Evolutionary conservation across 2,329 filamentous ascomycete species (phyloP), one percentile per base, ranked within the genome.

Genomic region (Aureobasidium sp.): DNA sequence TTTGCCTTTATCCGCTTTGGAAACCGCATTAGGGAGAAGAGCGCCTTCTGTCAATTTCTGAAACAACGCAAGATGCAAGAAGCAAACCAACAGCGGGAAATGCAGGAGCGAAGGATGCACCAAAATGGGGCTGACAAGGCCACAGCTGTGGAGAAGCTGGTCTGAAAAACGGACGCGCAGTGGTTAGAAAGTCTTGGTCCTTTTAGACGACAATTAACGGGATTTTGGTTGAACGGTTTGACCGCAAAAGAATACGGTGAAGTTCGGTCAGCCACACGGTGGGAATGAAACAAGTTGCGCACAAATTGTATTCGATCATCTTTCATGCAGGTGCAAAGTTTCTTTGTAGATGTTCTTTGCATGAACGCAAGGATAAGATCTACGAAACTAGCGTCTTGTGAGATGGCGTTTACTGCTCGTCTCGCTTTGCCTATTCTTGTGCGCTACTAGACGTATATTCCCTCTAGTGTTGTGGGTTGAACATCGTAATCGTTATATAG

Each of bases 11-110:
- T 85, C 63, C 77, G 73, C 66, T 84, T 81, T 67, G 81, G 81
- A 0, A 74, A 75, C 27, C 68, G 63, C 62, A 82, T 89, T 48
- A 77, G 85, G 29, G 78, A 76, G 29, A 78, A 79, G 11, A 85
- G 81, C 57, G 79, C 76, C 63, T 89, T 88, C 66, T 89, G 85
- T 66, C 81, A 83, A 67, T 82, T 82, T 49, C 69, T 89, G 60
- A 76, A 76, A 59, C 73, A 81, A 70, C 73, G 76, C 62, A 84
- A 21, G 21, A 21, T 21, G 21, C 21, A 81, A 59, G 65, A 68
- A 64, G 59, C 64, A 37, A 54, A 50, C 5, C 8, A 65, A 50
- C 61, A 61, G 47, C 61, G 64, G 37, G 65, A 70, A 48, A 54
- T 59, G 59, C 50, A 62, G 61, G 59, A 62, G 63, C 53, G 47